Conservation (phyloP, 352 stramenopile species). For the Hyaloperonospora brassicae region DNA sequence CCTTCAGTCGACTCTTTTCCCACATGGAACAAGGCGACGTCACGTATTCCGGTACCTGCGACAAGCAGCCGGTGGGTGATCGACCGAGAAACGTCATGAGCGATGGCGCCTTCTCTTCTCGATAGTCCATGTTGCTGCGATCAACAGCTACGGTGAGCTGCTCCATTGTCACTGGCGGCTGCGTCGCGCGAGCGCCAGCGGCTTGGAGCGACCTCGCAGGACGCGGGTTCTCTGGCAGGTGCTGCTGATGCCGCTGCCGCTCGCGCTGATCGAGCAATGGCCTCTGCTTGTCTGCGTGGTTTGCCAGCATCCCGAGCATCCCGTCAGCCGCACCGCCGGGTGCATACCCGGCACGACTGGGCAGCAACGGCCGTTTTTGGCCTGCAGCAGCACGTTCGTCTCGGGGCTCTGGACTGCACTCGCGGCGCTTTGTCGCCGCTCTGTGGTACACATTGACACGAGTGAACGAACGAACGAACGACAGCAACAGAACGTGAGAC, state of each 20-base stretch:
- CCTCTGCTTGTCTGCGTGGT: slow-evolving; percentile 28
- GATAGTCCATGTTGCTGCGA: slow-evolving; percentile 4
- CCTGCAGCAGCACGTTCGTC: slow-evolving; percentile 7
- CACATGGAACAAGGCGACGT: slow-evolving; percentile 37
- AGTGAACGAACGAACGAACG: no score
- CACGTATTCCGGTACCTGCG: slow-evolving; percentile 19
- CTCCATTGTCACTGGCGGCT: slow-evolving; percentile 10
- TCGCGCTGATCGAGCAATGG: slow-evolving; percentile 21
- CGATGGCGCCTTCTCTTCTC: slow-evolving; percentile 19
- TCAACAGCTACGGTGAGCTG: slow-evolving; percentile 1
- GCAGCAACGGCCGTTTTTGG: slow-evolving; percentile 19
- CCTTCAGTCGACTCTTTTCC: slow-evolving; percentile 25
- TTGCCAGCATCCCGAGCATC: slow-evolving; percentile 24
- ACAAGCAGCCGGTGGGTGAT: slow-evolving; percentile 30
- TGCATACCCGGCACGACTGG: slow-evolving; percentile 13
- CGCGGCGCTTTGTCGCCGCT: slow-evolving; percentile 6
- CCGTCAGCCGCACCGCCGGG: slow-evolving; percentile 13
- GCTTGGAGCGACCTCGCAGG: slow-evolving; percentile 19
- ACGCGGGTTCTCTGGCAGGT: slow-evolving; percentile 7
- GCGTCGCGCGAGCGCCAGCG: slow-evolving; percentile 11
- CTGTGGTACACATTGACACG: slow-evolving; percentile 6
- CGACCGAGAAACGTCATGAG: slow-evolving; percentile 29
- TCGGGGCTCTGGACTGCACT: slow-evolving; percentile 9
- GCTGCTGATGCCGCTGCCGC: slow-evolving; percentile 11
- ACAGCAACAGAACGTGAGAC: neutral